Base-by-base conservation (phyloP, 352 stramenopile species). In the Elongisporangium anandrum region DNA sequence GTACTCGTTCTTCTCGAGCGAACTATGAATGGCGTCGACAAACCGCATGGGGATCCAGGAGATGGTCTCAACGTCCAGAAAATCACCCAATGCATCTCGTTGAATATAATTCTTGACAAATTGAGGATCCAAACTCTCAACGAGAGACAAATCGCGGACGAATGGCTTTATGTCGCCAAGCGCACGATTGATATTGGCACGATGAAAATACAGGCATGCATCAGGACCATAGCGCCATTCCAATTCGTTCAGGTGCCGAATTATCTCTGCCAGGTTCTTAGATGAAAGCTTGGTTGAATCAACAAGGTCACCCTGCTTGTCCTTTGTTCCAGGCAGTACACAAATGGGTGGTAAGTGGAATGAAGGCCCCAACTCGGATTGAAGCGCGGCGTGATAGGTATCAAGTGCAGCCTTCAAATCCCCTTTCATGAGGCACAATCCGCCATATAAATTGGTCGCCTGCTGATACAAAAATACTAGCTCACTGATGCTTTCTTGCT, bases 171-270 rank as follows among this genome's bases (percentile, higher is more conserved):
- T 59, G 2, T 84, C 66, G 0, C 79, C 79, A 1, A 77, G 75
- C 0, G 79, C 79, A 10, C 75, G 72, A 50, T 87, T 61, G 0
- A 79, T 45, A 26, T 81, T 84, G 0, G 76, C 72, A 24, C 79
- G 72, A 56, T 88, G 79, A 39, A 88, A 87, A 56, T 85, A 87
- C 20, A 87, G 23, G 57, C 72, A 85, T 8, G 72, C 24, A 51
- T 88, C 77, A 0, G 76, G 79, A 2, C 76, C 79, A 22, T 88
- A 88, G 2, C 79, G 75, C 50, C 61, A 72, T 47, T 87, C 79
- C 21, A 87, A 56, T 56, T 88, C 76, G 20, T 77, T 69, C 21
- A 88, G 53, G 50, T 88, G 78, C 2, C 74, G 68, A 24, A 87
- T 29, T 0, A 74, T 56, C 51, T 88, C 74, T 5, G 62, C 54